Evolutionary conservation across 768 basidiomycete species (phyloP).

Genomic region (Leccinellum luteum): DNA sequence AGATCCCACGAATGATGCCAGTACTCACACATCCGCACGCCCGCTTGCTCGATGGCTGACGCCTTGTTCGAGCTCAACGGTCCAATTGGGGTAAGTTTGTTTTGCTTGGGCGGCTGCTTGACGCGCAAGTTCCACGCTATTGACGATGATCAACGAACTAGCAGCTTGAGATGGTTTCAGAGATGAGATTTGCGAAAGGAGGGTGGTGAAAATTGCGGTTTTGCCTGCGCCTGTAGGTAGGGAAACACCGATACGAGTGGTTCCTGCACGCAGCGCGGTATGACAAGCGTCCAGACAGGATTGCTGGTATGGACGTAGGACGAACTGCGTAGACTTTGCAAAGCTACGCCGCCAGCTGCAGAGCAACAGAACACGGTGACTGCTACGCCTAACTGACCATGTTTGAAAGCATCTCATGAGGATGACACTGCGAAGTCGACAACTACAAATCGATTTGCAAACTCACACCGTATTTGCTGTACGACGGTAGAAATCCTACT

Average conservation of each 20-base stretch:
- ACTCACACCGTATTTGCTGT: conserved; percentile 17
- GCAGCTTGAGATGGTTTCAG: conserved; percentile 45
- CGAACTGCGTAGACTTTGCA: conserved; percentile 10
- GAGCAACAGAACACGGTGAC: background rate
- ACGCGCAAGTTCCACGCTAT: conserved; percentile 82
- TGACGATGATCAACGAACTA: conserved; percentile 79
- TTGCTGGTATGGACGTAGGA: conserved; percentile 86
- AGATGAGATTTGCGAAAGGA: conserved; percentile 62
- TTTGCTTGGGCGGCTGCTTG: conserved; percentile 79
- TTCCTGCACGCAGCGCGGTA: conserved; percentile 64
- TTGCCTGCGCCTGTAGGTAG: conserved; percentile 86
- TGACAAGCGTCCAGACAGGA: conserved; percentile 75
- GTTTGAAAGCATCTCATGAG: conserved; percentile 14
- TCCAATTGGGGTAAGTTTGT: conserved; percentile 65
- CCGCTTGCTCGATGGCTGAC: conserved; percentile 71
- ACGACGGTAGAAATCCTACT: conserved; percentile 15
- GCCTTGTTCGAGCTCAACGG: conserved; percentile 92
- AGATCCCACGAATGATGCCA: background rate
- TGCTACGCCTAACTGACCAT: conserved; percentile 1
- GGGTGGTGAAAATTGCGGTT: conserved; percentile 87
- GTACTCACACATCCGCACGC: conserved; percentile 71
- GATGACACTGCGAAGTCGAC: background rate
- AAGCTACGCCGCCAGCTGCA: conserved; percentile 5
- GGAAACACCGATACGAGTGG: conserved; percentile 76
- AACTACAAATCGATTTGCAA: background rate